Percentiles rank a stretch among this genome's conserved stretches.
Evolutionary conservation across 306 rosid genomes (phyloP).

Genomic region (Cucumis hystrix): DNA sequence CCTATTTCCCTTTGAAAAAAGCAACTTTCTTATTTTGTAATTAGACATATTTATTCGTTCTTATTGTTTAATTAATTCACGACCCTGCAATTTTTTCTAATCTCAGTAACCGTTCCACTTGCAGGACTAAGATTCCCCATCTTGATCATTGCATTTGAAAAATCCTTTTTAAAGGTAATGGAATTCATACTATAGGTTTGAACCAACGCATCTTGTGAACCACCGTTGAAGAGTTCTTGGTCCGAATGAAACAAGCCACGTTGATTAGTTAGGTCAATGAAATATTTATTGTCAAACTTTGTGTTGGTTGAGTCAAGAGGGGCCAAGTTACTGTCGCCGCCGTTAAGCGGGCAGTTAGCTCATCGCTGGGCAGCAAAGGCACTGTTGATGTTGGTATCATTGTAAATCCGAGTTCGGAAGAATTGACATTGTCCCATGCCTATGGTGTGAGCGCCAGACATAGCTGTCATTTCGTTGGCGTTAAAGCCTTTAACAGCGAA

Average conservation of each 20-base stretch:
- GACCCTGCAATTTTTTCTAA: constrained; percentile 51
- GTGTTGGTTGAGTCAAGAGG: constrained; percentile 35
- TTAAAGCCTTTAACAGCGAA: constrained; percentile 31
- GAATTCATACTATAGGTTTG: constrained; percentile 21
- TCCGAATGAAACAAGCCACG: constrained; percentile 74
- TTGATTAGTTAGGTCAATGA: constrained; percentile 18
- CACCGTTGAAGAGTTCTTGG: constrained; percentile 51
- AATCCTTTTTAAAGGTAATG: constrained; percentile 30
- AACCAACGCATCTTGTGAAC: constrained; percentile 50
- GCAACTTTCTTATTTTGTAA: background rate
- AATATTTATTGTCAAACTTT: constrained; percentile 50
- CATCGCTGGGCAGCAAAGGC: constrained; percentile 30
- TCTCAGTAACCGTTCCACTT: constrained; percentile 45
- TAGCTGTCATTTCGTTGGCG: constrained; percentile 41
- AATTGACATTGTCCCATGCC: constrained; percentile 37
- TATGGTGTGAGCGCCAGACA: constrained; percentile 64
- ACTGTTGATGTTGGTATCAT: constrained; percentile 46
- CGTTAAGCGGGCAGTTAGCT: constrained; percentile 33
- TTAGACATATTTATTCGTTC: background rate
- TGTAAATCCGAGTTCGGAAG: constrained; percentile 51
- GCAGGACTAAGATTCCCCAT: constrained; percentile 52
- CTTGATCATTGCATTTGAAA: constrained; percentile 60
- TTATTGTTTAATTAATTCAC: constrained; percentile 21
- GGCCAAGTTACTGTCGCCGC: constrained; percentile 44
- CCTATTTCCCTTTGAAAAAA: background rate